Base-by-base conservation (phyloP, 139 green algal genomes). In the Chlamydomonas schloesseri region DNA sequence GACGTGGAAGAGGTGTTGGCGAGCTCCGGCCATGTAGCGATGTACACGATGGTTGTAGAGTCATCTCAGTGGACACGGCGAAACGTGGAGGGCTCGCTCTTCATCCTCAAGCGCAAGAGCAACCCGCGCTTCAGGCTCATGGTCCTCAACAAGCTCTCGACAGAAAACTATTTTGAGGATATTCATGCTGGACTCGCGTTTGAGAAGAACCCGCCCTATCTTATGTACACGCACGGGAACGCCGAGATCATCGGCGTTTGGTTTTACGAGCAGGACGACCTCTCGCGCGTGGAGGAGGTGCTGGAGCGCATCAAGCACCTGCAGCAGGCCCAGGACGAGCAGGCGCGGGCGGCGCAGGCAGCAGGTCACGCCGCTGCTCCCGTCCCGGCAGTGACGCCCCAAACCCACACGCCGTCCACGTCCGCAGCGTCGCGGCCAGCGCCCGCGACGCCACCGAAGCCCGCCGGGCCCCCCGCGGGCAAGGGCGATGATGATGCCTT, bases 81-180 rank as follows among this genome's bases (percentile, higher is more conserved):
- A 75, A 95, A 99, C 60, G 94, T 99, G 5, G 97, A 99, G 86
- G 97, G 97, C 6, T 96, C 92, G 0, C 75, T 99, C 57, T 99
- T 99, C 87, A 69, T 99, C 28, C 83, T 98, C 23, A 98, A 97
- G 86, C 89, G 97, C 3, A 82, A 81, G 5, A 74, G 73, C 0
- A 65, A 88, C 47, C 97, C 97, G 2, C 90, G 93, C 36, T 98
- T 97, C 84, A 93, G 95, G 82, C 94, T 98, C 71, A 92, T 98
- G 21, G 95, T 99, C n/a, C 86, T 99, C 1, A 99, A 99, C 90
- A 94, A 93, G 90, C 76, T 91, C 9, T 85, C 79, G 23, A 94
- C 94, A 90, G 94, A 95, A 42, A 98, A 98, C 88, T 96, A 95
- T 82, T 76, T 93, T 34, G 96, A 98, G 88, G 91, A 94, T 17